phyloP scores from a whole-genome alignment of 2,329 filamentous ascomycete genomes.

The Botrytis cinerea region DNA sequence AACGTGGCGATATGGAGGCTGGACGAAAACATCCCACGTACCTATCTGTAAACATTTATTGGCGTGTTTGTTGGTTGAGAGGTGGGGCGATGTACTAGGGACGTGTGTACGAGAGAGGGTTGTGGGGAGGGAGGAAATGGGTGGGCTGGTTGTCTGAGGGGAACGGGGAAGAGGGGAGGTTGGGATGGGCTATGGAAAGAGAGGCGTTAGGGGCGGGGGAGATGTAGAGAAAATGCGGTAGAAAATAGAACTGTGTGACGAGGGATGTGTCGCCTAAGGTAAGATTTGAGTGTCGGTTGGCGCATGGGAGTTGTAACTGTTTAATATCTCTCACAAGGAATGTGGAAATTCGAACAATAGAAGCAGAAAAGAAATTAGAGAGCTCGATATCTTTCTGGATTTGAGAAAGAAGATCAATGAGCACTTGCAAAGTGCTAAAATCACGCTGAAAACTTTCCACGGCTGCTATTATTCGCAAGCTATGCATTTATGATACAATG shows the following conservation, averaged over 20 bases:
- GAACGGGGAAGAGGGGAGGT: neutral
- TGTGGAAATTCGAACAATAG: neutral
- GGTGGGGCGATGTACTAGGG: conserved; percentile 60
- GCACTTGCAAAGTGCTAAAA: neutral
- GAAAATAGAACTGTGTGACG: neutral
- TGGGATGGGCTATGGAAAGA: neutral
- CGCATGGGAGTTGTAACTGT: neutral
- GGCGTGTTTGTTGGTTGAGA: conserved; percentile 74
- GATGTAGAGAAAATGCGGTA: neutral
- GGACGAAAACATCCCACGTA: conserved; percentile 43
- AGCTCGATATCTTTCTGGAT: neutral
- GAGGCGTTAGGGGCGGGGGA: conserved; percentile 45
- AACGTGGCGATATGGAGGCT: conserved; percentile 52
- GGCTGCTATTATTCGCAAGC: conserved; percentile 34
- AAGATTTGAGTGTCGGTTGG: neutral
- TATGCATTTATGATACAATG: conserved; percentile 43
- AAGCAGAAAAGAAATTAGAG: neutral
- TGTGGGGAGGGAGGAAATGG: conserved; percentile 67
- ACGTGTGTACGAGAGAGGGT: conserved; percentile 55
- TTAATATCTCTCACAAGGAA: neutral
- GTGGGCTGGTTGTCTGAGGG: conserved; percentile 57
- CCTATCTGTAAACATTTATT: conserved; percentile 86
- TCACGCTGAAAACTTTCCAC: conserved; percentile 19
- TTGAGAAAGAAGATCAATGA: neutral
- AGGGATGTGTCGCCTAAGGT: neutral